Evolutionary conservation across 495 filamentous ascomycete genomes (phyloP).

Genomic region (Aspergillus indologenus): DNA sequence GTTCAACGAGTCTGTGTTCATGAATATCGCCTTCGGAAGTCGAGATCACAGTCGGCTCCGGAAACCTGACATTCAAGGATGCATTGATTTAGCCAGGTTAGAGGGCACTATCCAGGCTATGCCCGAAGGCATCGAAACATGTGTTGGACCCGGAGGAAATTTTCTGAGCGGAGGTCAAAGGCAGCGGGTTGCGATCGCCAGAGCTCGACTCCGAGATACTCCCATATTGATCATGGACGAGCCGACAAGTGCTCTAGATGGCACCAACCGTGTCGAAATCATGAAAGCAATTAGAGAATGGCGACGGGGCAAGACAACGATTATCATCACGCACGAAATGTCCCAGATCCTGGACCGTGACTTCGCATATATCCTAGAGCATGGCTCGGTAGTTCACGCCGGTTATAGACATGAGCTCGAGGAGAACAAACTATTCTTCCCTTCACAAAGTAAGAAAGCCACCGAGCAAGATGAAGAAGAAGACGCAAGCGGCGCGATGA

Average conservation of each 20-base stretch:
- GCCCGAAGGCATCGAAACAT: constrained; percentile 70
- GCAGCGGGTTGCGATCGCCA: constrained; percentile 73
- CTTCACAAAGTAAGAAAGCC: not conserved
- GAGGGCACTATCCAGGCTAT: constrained; percentile 67
- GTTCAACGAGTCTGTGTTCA: constrained; percentile 78
- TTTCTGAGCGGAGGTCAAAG: constrained; percentile 83
- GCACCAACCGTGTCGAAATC: constrained; percentile 63
- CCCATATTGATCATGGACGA: constrained; percentile 83
- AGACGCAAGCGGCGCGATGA: not conserved
- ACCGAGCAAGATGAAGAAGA: not conserved
- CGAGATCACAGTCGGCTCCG: constrained; percentile 46
- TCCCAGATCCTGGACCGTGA: constrained; percentile 72
- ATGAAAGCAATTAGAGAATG: constrained; percentile 71
- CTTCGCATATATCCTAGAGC: constrained; percentile 77
- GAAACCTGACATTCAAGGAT: constrained; percentile 51
- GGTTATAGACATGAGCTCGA: constrained; percentile 54
- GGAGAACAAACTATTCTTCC: constrained; percentile 20
- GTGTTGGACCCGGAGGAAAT: constrained; percentile 66
- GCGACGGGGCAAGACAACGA: constrained; percentile 69
- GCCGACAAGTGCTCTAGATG: constrained; percentile 77
- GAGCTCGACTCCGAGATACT: constrained; percentile 74
- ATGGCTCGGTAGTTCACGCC: constrained; percentile 65
- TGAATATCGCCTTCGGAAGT: constrained; percentile 78
- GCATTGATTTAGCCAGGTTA: constrained; percentile 63
- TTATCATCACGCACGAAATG: constrained; percentile 89